Conservation (phyloP, 2,329 filamentous ascomycete species). For the Fusarium sarcochroum region DNA sequence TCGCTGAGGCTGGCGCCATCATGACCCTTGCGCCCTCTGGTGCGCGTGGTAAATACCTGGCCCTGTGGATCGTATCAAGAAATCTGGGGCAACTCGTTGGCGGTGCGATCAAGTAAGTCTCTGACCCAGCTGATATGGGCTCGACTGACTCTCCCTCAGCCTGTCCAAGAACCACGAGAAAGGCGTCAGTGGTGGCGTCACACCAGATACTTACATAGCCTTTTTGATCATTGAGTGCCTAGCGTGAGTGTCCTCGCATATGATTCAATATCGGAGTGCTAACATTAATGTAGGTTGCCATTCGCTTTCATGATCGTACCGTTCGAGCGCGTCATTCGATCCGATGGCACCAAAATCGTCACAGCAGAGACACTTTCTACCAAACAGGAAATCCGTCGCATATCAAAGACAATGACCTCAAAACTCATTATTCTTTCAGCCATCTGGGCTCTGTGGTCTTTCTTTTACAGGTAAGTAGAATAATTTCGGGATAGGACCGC, state of each 20-base stretch:
- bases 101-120: slow-evolving; percentile 15
- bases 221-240: slow-evolving; percentile 21
- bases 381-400: slow-evolving; percentile 14
- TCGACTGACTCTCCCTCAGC: fast-evolving
- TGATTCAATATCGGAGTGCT: fast-evolving
- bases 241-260: background rate
- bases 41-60: slow-evolving; percentile 62
- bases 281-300: background rate
- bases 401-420: slow-evolving; percentile 22
- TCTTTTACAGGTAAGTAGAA: slow-evolving; percentile 9
- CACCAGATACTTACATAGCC: slow-evolving; percentile 16
- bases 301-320: slow-evolving; percentile 23
- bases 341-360: slow-evolving; percentile 18
- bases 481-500: fast-evolving
- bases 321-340: slow-evolving; percentile 17
- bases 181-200: slow-evolving; percentile 13
- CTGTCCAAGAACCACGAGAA: slow-evolving; percentile 20
- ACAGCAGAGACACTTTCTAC: slow-evolving; percentile 16
- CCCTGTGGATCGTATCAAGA: slow-evolving; percentile 15
- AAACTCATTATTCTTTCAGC: slow-evolving; percentile 7
- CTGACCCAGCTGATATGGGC: fast-evolving
- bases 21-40: slow-evolving; percentile 63
- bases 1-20: slow-evolving; percentile 63
- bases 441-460: slow-evolving; percentile 14
- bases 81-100: slow-evolving; percentile 20